Base-by-base conservation (phyloP, 1,284 basidiomycete genomes). In the Tilletiaria anomala region DNA sequence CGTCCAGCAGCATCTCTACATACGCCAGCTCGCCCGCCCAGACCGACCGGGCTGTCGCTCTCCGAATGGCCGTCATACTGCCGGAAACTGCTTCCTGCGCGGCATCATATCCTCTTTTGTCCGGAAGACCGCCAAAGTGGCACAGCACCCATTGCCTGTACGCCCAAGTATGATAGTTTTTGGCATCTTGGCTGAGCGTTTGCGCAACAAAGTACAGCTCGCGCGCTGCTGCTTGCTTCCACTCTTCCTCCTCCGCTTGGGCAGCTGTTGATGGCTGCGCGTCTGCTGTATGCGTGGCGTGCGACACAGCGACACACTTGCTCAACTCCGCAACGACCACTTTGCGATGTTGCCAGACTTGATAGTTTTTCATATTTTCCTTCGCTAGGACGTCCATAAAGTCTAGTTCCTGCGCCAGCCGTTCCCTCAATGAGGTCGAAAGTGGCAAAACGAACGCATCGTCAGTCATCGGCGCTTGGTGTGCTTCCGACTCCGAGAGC, bases 1-100 rank as follows among this genome's bases (percentile, higher is more conserved):
- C 69, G 5, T 72, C 71, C 19, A 96, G 67, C 72, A 94, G 75
- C 42, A 68, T 64, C 50, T 88, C 81, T 39, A 83, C 76, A 67
- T 83, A 93, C 19, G 73, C 73, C 15, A 82, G 70, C 69, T 96
- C 91, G 11, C 73, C 75, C 1, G 62, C 69, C 88, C 89, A 94
- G 32, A 89, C 64, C 31, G 26, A 29, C 10, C 10, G n/a, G n/a
- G 26, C 26, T 8, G 26, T 29, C 8, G 10, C 10, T n/a, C n/a
- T n/a, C n/a, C n/a, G n/a, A n/a, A n/a, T n/a, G 10, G 26, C 26
- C 26, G 8, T 8, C 10, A 29, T 8, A 8, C 10, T 8, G n/a
- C n/a, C n/a, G n/a, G 26, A 29, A 8, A n/a, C 26, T 29, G 8
- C 10, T n/a, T 29, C 26, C 21, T 8, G 14, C 14, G n/a, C 29